Percentiles rank a stretch among this genome's conserved stretches.
Conservation (phyloP, 306 rosid genomes). For the Mucuna pruriens region DNA sequence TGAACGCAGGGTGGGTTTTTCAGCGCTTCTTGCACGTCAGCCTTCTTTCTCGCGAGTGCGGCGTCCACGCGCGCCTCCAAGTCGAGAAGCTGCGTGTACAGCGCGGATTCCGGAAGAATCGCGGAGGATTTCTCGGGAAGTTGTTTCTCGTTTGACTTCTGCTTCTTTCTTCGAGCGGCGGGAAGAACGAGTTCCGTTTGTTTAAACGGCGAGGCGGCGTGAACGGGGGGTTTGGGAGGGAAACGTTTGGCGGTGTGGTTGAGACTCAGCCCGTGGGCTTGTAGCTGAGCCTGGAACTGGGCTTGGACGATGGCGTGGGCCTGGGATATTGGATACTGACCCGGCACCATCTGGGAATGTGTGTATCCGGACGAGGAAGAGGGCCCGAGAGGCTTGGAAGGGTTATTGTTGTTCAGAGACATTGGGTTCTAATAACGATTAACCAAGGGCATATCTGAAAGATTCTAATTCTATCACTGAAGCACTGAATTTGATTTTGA, state of each 20-base stretch:
- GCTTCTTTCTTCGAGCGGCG: neutral
- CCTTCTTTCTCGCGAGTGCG: neutral
- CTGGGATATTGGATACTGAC: neutral
- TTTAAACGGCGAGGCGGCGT: neutral
- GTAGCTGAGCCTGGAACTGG: slow-evolving; percentile 13
- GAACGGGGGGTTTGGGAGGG: neutral
- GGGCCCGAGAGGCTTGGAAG: neutral
- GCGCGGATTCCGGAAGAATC: neutral
- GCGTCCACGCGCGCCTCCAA: neutral
- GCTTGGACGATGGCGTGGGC: slow-evolving; percentile 24
- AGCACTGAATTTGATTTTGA: neutral
- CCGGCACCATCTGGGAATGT: neutral
- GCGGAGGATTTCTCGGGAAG: neutral
- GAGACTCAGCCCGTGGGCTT: neutral
- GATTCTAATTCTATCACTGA: neutral
- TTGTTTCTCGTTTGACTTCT: neutral
- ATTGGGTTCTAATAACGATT: neutral
- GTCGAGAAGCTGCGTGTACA: slow-evolving; percentile 8
- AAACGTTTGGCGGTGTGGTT: neutral
- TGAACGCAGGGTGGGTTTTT: slow-evolving; percentile 3
- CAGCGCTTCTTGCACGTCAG: neutral
- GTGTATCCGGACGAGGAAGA: neutral
- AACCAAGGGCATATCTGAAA: neutral
- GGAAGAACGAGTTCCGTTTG: neutral
- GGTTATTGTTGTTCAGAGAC: neutral